These are phyloP conservation scores for Kazachstania africana DNA, from an alignment of 805 yeast species.

Conservation along the genomic window DNA sequence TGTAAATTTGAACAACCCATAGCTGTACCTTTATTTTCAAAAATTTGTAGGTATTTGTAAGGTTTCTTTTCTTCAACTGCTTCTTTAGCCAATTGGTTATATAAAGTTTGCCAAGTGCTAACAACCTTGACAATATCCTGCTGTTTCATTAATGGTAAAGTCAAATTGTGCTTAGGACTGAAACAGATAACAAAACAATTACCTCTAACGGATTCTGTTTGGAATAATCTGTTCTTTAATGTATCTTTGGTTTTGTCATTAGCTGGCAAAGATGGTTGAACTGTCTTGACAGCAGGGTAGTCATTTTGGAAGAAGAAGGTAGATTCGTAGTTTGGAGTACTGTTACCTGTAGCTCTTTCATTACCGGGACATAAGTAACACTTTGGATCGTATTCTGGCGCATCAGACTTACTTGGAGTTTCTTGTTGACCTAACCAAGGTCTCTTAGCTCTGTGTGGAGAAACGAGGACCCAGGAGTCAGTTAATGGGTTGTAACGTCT, in stretches of 20 bases:
- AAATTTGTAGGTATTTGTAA: constrained; percentile 52
- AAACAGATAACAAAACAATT: constrained; percentile 64
- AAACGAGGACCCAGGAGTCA: constrained; percentile 57
- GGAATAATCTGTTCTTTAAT: constrained; percentile 35
- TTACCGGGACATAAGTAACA: constrained; percentile 71
- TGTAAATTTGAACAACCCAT: constrained; percentile 80
- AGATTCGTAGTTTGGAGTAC: constrained; percentile 43
- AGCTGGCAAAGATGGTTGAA: constrained; percentile 36
- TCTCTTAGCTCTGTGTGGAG: constrained; percentile 67
- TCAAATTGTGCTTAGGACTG: constrained; percentile 55
- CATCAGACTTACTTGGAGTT: constrained; percentile 28
- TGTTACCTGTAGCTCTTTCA: constrained; percentile 46
- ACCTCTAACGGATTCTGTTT: constrained; percentile 50
- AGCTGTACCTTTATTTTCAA: constrained; percentile 67
- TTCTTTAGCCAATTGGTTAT: constrained; percentile 32
- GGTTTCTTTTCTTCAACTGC: constrained; percentile 30
- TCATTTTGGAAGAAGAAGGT: constrained; percentile 59
- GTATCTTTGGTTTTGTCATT: constrained; percentile 8
- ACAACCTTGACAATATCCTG: constrained; percentile 38
- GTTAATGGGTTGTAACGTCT: constrained; percentile 60
- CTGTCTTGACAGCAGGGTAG: constrained; percentile 54
- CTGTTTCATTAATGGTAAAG: constrained; percentile 48
- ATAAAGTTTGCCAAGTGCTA: constrained; percentile 47
- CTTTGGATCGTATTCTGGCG: constrained; percentile 48
- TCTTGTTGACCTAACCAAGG: constrained; percentile 78